Conservation (phyloP, 176 grass and related monocot species). For the Carex scoparia region DNA sequence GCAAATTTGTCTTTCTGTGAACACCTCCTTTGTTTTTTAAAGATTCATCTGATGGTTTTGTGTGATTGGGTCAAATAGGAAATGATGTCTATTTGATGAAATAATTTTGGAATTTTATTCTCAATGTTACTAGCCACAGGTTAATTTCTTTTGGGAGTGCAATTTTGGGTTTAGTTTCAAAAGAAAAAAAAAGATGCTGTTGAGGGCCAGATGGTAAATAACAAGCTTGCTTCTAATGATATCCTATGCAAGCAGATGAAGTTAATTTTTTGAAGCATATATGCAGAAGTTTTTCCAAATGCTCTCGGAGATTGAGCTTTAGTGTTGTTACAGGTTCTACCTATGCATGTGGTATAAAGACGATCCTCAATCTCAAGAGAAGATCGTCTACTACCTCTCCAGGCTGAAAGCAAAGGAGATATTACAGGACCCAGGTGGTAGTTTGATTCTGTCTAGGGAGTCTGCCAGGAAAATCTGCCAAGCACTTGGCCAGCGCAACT, state of each 20-base stretch:
- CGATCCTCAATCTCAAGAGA: slow-evolving; percentile 68
- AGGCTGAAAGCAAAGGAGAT: slow-evolving; percentile 95
- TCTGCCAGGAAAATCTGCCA: slow-evolving; percentile 92
- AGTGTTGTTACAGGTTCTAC: slow-evolving; percentile 66
- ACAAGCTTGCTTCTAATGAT: background rate
- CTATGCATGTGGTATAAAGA: slow-evolving; percentile 97
- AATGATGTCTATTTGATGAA: background rate
- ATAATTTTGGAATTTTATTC: background rate
- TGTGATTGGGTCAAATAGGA: background rate
- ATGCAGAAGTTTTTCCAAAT: background rate
- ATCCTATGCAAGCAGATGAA: background rate
- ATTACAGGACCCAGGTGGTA: slow-evolving; percentile 65
- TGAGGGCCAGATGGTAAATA: background rate
- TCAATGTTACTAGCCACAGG: background rate
- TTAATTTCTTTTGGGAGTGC: background rate
- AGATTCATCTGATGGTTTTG: background rate
- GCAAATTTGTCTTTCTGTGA: slow-evolving; percentile 1
- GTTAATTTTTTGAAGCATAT: background rate
- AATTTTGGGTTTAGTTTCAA: background rate
- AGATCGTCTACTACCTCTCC: slow-evolving; percentile 76
- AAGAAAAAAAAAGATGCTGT: background rate
- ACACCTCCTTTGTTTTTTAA: background rate
- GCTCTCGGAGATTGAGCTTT: background rate
- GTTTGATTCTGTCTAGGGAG: slow-evolving; percentile 73
- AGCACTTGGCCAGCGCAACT: slow-evolving; percentile 84